Percentiles rank a stretch among this genome's conserved stretches.
phyloP scores from a whole-genome alignment of 179 eudicot species.

The Amaranthus tricolor region DNA sequence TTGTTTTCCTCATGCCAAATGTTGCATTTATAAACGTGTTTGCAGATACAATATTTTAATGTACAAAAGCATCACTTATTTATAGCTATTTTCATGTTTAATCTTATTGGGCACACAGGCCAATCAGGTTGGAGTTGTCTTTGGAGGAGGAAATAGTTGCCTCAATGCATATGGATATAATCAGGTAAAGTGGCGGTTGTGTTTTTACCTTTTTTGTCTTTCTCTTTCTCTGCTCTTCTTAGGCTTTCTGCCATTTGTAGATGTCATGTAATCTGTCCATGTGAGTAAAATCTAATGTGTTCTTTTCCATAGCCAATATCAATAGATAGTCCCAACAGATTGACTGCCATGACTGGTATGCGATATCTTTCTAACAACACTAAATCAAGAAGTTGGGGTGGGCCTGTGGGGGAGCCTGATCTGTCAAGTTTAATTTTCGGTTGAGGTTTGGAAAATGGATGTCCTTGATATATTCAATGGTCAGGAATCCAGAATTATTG shows the following conservation, averaged over 20 bases:
- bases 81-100: neutral
- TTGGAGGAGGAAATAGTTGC: slow-evolving; percentile 93
- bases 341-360: neutral
- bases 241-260: neutral
- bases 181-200: slow-evolving; percentile 45
- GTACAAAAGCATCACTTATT: slow-evolving; percentile 3
- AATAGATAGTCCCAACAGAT: neutral
- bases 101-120: slow-evolving; percentile 38
- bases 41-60: neutral
- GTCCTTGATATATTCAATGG: no score
- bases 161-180: slow-evolving; percentile 80
- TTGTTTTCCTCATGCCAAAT: no score
- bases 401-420: no score
- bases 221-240: neutral
- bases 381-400: no score
- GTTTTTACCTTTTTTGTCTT: neutral
- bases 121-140: slow-evolving; percentile 73
- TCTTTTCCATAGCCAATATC: neutral
- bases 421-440: no score
- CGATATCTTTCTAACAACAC: no score
- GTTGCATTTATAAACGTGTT: neutral
- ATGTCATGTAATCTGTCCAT: neutral
- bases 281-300: neutral
- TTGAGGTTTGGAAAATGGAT: no score
- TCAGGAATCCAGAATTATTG: no score